Evolutionary conservation across 179 eudicot genomes (phyloP).

Genomic region (Nepenthes alata): DNA sequence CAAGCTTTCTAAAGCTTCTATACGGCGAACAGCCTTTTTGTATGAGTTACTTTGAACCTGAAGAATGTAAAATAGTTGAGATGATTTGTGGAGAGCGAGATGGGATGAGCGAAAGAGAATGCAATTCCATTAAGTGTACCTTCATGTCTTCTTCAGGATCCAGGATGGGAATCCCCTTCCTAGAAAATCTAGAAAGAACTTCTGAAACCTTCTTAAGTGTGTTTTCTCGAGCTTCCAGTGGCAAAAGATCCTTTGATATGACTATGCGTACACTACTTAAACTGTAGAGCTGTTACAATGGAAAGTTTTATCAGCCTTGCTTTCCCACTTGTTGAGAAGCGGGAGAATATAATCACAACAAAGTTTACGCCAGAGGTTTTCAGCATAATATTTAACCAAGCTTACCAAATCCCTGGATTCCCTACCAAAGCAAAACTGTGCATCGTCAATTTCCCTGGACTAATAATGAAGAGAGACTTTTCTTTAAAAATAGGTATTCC

Average conservation of each 20-base stretch:
- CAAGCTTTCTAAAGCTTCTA: conserved; percentile 75
- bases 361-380: no score
- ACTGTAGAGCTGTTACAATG: conserved; percentile 42
- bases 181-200: conserved; percentile 65
- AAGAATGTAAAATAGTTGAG: neutral
- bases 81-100: neutral
- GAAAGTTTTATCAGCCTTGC: neutral
- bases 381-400: no score
- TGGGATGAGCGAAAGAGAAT: neutral
- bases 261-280: conserved; percentile 61
- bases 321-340: neutral
- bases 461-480: no score
- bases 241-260: conserved; percentile 81
- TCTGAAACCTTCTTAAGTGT: conserved; percentile 85
- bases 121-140: conserved; percentile 21
- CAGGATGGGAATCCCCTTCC: conserved; percentile 70
- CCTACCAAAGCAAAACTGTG: no score
- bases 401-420: no score
- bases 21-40: conserved; percentile 68
- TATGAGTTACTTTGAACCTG: conserved; percentile 77
- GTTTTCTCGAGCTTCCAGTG: conserved; percentile 73
- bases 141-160: conserved; percentile 99
- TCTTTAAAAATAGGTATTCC: no score
- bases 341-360: no score
- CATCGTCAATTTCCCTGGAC: no score